Base-by-base conservation (phyloP, 768 basidiomycete genomes). In the Collybia sp. region DNA sequence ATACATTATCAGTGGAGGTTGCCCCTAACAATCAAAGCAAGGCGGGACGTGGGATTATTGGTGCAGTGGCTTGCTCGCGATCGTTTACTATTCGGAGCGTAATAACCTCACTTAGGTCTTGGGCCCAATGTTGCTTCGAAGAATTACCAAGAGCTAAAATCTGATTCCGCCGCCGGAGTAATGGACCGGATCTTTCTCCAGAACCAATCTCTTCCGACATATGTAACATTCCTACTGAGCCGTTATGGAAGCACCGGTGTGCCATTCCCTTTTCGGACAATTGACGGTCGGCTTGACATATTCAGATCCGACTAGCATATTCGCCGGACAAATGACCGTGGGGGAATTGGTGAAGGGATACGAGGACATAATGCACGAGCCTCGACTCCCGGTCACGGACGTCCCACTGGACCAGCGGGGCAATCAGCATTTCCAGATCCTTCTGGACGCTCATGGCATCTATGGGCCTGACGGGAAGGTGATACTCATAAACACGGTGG, bases 121-220 rank as follows among this genome's bases (percentile, higher is more conserved):
- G 87, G 88, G 0, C 83, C 77, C 37, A 79, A 71, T 58, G 67
- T 65, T n/a, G 78, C 69, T 33, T 87, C 78, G 2, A 66, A 58
- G 30, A 61, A 87, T 44, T 63, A 70, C 44, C 38, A 55, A 38
- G 51, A 60, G 19, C 55, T 73, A 12, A 51, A 62, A 6, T 53
- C 63, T 18, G 37, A 66, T 11, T 56, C 62, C 0, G 83, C 79
- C 3, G 73, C 77, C 49, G 65, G 81, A 0, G 70, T 81, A 31
- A 67, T 86, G 8, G 80, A 85, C 63, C 72, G 79, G 37, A 80
- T 86, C 49, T 88, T 90, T 59, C 58, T 63, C 6, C 75, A 80
- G 52, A 72, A 87, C 55, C 62, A 64, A 8, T 66, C 76, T n/a
- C 65, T 77, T 1, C 74, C 81, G 0, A 83, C 85, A 57, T 77